phyloP scores from a whole-genome alignment of 192 early-diverging fungal species.

The Spizellomyces sp. region DNA sequence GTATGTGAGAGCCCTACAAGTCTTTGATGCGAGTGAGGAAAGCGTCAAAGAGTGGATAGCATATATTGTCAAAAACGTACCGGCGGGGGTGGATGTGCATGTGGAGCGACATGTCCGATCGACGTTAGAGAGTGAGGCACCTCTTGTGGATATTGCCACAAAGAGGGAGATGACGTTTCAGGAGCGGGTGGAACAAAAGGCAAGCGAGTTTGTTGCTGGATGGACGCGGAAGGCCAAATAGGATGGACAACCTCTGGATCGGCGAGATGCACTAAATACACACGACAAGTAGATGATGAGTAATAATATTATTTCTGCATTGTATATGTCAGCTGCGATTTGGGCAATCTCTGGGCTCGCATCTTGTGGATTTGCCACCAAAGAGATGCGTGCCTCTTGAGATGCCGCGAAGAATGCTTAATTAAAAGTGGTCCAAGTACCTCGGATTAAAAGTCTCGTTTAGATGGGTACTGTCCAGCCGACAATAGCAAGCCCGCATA shows the following conservation, averaged over 20 bases:
- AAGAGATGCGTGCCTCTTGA: too few relatives aligned
- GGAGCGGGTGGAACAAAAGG: slow-evolving; percentile 1
- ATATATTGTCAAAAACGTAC: slow-evolving; percentile 81
- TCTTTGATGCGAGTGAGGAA: slow-evolving; percentile 76
- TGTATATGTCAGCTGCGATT: too few relatives aligned
- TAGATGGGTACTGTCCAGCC: too few relatives aligned
- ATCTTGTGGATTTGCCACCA: too few relatives aligned
- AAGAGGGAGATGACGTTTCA: neutral
- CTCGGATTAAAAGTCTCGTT: too few relatives aligned
- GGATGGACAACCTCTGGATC: neutral
- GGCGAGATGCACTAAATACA: too few relatives aligned
- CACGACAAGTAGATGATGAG: too few relatives aligned
- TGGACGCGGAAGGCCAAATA: neutral
- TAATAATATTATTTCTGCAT: too few relatives aligned
- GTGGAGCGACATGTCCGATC: slow-evolving; percentile 70
- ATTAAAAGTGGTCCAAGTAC: too few relatives aligned
- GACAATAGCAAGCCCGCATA: too few relatives aligned
- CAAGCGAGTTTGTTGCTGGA: slow-evolving; percentile 1
- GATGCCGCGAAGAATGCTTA: too few relatives aligned
- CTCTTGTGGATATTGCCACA: neutral
- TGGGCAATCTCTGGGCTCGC: too few relatives aligned
- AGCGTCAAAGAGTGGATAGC: slow-evolving; percentile 76
- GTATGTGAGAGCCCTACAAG: slow-evolving; percentile 77
- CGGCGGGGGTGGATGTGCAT: slow-evolving; percentile 82
- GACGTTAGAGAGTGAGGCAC: neutral